phyloP scores from a whole-genome alignment of 352 stramenopile species.

The Phytophthora palmivora region DNA sequence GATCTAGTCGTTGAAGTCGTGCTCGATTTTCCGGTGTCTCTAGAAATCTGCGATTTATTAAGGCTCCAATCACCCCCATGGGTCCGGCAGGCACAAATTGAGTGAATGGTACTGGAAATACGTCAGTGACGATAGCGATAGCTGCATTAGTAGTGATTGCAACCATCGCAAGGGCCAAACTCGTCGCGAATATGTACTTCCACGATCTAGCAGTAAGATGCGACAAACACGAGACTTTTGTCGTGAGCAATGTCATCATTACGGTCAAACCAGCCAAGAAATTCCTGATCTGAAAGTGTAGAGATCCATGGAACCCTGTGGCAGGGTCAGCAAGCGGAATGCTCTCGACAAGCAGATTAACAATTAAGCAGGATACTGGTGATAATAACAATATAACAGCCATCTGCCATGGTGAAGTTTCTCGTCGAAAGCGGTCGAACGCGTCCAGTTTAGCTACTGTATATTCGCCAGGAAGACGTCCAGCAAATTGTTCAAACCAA shows the following conservation, averaged over 20 bases:
- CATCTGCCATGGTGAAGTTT: too few species aligned
- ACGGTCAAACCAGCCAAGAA: slow-evolving; percentile 25
- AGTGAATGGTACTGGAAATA: slow-evolving; percentile 47
- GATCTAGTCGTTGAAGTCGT: slow-evolving; percentile 18
- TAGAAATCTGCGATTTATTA: slow-evolving; percentile 16
- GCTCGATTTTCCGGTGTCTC: slow-evolving; percentile 1
- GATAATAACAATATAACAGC: too few species aligned
- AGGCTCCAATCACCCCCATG: slow-evolving; percentile 4
- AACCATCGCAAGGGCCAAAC: too few species aligned
- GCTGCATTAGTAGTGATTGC: too few species aligned
- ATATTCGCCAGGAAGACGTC: slow-evolving; percentile 36
- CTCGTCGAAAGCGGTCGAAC: slow-evolving; percentile 30
- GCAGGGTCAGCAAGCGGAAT: too few species aligned
- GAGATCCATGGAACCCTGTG: slow-evolving; percentile 27
- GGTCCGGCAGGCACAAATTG: slow-evolving; percentile 20
- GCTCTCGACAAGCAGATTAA: too few species aligned
- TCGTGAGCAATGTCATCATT: slow-evolving; percentile 13
- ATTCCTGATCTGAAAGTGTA: slow-evolving; percentile 33
- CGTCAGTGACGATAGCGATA: not conserved
- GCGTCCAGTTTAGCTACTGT: slow-evolving; percentile 44
- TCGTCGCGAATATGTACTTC: too few species aligned
- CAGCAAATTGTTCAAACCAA: too few species aligned
- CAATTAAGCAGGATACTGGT: too few species aligned
- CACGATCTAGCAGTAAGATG: too few species aligned
- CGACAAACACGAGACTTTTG: too few species aligned